Base-by-base conservation (phyloP, 1,284 basidiomycete species). In the Chondrostereum purpureum region DNA sequence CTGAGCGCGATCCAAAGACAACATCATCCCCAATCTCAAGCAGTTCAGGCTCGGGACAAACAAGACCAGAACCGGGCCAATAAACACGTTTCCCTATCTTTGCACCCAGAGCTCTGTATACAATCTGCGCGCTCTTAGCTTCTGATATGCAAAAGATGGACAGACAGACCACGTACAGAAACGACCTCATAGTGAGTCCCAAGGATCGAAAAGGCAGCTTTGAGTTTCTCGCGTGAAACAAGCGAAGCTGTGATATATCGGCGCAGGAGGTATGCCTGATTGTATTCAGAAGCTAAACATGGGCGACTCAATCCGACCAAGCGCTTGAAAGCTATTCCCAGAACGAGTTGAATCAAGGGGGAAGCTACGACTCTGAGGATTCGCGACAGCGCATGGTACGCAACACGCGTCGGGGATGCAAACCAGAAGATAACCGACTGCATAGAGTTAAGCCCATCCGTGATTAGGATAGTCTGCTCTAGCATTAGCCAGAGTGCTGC, bases 11-110 rank as follows among this genome's bases (percentile, higher is more conserved):
- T 8, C 70, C 70, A 52, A 72, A 72, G 14, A 72, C 66, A 24
- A 72, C 69, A 50, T 71, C 66, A 53, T 72, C 64, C 23, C 69
- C 70, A 36, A 72, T 66, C 42, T 71, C 68, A 45, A 73, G 55
- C 18, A 73, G 55, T 55, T 72, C 70, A 1, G 70, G 69, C 48
- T 73, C 70, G 12, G 59, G 60, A 43, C 70, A 72, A 51, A 66
- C 62, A 27, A 73, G 57, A 8, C 70, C 67, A 10, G 66, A 67
- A 8, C 66, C 67, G 5, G 70, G 70, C 70, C 70, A 72, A 52
- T 72, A 73, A n/a, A 73, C 63, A 10, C 66, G 64, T 50, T 62
- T 58, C 13, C 70, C 70, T 23, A 72, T 57, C 55, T 69, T 70
- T 19, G 70, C 69, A n/a, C 70, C 70, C 70, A 72, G 70, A 18